A percentile compares a stretch with the other conserved stretches of the same genome.
phyloP scores from a whole-genome alignment of 768 basidiomycete species.

The Lyophyllum shimeji region DNA sequence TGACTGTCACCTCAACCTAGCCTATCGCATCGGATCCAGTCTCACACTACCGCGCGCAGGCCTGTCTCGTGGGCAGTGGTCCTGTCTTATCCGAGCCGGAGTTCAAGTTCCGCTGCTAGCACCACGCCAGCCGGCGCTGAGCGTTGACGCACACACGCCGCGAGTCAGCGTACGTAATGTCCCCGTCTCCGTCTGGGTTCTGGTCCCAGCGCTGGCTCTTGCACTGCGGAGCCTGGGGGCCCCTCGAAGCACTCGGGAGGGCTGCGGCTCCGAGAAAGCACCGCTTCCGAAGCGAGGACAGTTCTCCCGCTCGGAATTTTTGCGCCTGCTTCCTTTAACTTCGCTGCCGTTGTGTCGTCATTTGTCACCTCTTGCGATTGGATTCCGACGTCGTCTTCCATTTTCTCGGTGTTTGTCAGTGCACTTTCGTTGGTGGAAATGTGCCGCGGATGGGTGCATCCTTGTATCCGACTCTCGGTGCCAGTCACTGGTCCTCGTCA shows the following conservation, averaged over 20 bases:
- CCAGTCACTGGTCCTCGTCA: background rate
- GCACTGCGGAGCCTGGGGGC: constrained; percentile 3
- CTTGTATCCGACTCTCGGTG: background rate
- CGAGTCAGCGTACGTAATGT: too few species aligned
- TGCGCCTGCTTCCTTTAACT: background rate
- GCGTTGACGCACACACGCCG: too few species aligned
- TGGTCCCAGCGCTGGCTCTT: background rate
- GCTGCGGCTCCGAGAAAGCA: constrained; percentile 7
- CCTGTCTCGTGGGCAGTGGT: background rate
- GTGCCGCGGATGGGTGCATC: background rate
- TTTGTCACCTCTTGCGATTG: background rate
- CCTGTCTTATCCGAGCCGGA: background rate
- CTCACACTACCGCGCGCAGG: background rate
- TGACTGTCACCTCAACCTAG: background rate
- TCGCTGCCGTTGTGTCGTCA: background rate
- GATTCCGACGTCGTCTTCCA: too few species aligned
- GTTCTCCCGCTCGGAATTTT: background rate
- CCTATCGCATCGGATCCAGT: constrained; percentile 8
- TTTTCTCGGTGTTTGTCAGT: too few species aligned
- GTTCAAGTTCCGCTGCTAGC: background rate
- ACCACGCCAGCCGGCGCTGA: background rate
- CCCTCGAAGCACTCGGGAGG: constrained; percentile 1
- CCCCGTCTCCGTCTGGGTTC: too few species aligned
- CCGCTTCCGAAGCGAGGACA: constrained; percentile 8
- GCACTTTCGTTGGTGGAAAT: too few species aligned